Base-by-base conservation (phyloP, 2,329 filamentous ascomycete genomes). In the Huntiella bhutanensis region DNA sequence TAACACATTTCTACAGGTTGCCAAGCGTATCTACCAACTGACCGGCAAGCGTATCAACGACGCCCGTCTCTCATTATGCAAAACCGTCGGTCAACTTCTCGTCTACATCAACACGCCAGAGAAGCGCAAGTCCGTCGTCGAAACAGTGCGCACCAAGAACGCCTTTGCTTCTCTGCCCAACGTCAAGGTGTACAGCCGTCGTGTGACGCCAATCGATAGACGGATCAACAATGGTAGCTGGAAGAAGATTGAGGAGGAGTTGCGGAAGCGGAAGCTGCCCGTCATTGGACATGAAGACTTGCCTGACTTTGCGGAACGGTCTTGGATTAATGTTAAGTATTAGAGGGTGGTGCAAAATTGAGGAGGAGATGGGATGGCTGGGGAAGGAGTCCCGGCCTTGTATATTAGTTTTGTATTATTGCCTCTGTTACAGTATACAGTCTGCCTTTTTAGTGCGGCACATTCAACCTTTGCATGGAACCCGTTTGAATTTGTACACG, bases 21-120 rank as follows among this genome's bases (percentile, higher is more conserved):
- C 78, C 55, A 93, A 94, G 64, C 79, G 84, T 49, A 65, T 86
- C 51, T 75, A 80, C 59, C 82, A 91, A 59, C 68, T 93, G 50
- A 87, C 80, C n/a, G 83, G 84, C 51, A 73, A 77, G 51, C 72
- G 75, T 49, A 67, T 94, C 53, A 68, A 81, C 12, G 88, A 95
- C 61, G 66, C 73, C 41, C 70, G 72, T 53, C 70, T 92, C 51
- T 63, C 65, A 43, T 64, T 66, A 39, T 66, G 75, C 51, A 61
- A 60, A 44, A 77, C 69, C 6, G 65, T 75, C 34, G 64, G 66
- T 47, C 60, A 68, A 22, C 60, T 83, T 44, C 60, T 82, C 37
- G 62, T 65, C 19, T 60, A 72, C 40, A 61, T 80, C 2, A 56
- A 66, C 49, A 68, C 64, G 51, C 66, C 68, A 19, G 67, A 71